Percentiles rank a stretch among this genome's conserved stretches.
Evolutionary conservation across 2,329 filamentous ascomycete genomes (phyloP).

Genomic region (Pseudogymnoascus sp.): DNA sequence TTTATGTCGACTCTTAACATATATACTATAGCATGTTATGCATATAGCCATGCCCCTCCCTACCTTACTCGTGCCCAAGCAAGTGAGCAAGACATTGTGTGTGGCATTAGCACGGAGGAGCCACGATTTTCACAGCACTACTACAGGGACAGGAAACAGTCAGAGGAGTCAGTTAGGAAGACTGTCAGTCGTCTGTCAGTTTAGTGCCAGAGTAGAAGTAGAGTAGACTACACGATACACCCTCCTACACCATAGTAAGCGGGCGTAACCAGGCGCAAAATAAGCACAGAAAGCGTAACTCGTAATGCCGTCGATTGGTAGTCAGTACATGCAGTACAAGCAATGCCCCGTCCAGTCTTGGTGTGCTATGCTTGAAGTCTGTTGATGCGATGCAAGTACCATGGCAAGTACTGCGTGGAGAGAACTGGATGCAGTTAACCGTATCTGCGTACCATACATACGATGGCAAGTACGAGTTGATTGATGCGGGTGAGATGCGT

Average conservation of each 20-base stretch:
- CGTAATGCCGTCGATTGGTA: too few species aligned
- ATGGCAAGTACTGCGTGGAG: too few species aligned
- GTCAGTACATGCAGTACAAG: neutral
- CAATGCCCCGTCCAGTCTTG: neutral
- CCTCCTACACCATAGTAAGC: neutral
- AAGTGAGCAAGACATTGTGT: neutral
- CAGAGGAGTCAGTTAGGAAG: neutral
- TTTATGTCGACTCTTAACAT: neutral
- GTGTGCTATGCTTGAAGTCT: too few species aligned
- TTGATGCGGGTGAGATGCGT: too few species aligned
- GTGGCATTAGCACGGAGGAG: neutral
- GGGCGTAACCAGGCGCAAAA: neutral
- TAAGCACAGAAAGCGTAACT: too few species aligned
- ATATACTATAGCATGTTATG: neutral
- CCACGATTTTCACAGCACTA: neutral
- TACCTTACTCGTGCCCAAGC: neutral
- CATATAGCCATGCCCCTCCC: neutral
- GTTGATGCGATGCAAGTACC: too few species aligned
- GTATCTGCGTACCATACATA: too few species aligned
- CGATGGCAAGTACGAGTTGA: too few species aligned
- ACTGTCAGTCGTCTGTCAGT: neutral
- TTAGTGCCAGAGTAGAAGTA: too few species aligned
- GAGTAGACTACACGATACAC: neutral
- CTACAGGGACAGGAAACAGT: neutral
- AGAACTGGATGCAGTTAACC: too few species aligned